phyloP scores from a whole-genome alignment of 179 eudicot species.

The Vitellaria paradoxa region DNA sequence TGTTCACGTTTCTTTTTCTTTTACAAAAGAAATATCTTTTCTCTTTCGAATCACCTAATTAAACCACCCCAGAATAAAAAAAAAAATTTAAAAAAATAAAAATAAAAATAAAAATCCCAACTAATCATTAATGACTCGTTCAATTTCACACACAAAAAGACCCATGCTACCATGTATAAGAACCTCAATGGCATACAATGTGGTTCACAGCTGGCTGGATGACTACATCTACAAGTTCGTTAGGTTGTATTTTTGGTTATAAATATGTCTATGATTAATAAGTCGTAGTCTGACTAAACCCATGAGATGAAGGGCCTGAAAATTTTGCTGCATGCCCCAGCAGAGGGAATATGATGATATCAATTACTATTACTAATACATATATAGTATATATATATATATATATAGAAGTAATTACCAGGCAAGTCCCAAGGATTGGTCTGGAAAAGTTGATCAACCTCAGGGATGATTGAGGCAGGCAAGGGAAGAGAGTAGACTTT shows the following conservation, averaged over 20 bases:
- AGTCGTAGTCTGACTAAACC: too few relatives aligned
- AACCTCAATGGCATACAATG: too few relatives aligned
- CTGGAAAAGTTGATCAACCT: constrained; percentile 17
- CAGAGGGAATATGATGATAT: not conserved
- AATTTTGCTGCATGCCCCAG: not conserved
- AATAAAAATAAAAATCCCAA: not conserved
- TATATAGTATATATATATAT: too few relatives aligned
- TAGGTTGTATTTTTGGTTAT: too few relatives aligned
- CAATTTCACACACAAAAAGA: not conserved
- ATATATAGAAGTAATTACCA: constrained; percentile 12
- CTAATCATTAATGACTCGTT: not conserved
- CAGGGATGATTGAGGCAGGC: constrained; percentile 34
- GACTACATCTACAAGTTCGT: too few relatives aligned
- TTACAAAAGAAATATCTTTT: constrained; percentile 33
- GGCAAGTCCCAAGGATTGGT: constrained; percentile 30
- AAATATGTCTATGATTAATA: too few relatives aligned
- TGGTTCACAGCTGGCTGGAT: too few relatives aligned
- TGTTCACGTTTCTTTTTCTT: constrained; percentile 11
- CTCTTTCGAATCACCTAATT: constrained; percentile 25
- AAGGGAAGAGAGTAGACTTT: constrained; percentile 24
- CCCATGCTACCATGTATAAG: too few relatives aligned
- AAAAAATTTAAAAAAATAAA: too few relatives aligned
- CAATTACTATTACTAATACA: too few relatives aligned
- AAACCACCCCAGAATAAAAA: not conserved
- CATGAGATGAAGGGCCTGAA: too few relatives aligned